These are phyloP conservation scores for Talinum fruticosum DNA, from an alignment of 148 eudicot genomes.

Conservation along the genomic window DNA sequence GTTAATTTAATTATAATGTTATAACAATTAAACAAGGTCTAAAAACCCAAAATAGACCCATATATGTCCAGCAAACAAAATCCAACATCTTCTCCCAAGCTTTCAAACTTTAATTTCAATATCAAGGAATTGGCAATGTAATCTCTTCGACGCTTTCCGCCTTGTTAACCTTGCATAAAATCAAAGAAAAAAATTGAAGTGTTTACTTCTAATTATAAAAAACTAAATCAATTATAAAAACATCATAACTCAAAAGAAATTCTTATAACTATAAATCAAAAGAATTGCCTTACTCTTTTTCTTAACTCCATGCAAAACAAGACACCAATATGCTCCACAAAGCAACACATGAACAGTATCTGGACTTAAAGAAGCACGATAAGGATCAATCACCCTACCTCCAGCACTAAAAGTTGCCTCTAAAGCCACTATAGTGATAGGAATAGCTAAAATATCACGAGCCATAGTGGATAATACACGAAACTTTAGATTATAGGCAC, in stretches of 20 bases:
- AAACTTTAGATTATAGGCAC: neutral
- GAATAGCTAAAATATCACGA: neutral
- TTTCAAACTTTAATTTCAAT: neutral
- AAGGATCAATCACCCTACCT: no score
- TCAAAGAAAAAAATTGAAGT: neutral
- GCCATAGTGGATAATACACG: neutral
- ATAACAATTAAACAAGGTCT: no score
- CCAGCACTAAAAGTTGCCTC: conserved; percentile 9
- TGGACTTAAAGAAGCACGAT: neutral
- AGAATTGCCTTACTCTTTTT: conserved; percentile 8
- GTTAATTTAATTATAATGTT: no score
- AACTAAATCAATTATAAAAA: neutral
- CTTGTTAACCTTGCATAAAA: neutral
- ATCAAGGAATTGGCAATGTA: neutral
- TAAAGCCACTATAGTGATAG: neutral
- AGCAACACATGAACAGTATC: neutral
- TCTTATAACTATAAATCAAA: no score
- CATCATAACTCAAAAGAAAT: neutral
- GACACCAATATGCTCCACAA: conserved; percentile 4
- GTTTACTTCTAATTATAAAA: no score
- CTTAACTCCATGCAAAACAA: neutral
- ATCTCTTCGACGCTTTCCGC: neutral
- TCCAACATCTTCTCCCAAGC: neutral
- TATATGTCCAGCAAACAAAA: no score
- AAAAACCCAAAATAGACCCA: no score